phyloP scores from a whole-genome alignment of 495 filamentous ascomycete genomes.

The Xanthoparmelia taractica region DNA sequence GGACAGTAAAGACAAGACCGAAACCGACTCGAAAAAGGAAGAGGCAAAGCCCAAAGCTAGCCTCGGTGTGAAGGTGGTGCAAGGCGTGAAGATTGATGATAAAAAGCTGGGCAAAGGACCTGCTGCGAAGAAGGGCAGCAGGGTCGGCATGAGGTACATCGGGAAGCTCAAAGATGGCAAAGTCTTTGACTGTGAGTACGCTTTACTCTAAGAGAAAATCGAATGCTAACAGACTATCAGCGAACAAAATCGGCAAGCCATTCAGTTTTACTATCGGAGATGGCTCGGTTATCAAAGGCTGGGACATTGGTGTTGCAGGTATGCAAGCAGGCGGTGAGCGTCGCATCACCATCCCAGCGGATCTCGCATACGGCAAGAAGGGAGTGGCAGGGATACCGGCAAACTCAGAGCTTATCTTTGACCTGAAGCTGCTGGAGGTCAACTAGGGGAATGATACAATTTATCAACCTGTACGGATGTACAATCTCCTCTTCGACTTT shows the following conservation, averaged over 20 bases:
- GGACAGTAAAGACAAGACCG: conserved; percentile 29
- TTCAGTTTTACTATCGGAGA: conserved; percentile 90
- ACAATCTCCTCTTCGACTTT: conserved; percentile 21
- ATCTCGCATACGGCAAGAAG: conserved; percentile 74
- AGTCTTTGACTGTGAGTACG: conserved; percentile 75
- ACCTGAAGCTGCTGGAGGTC: conserved; percentile 77
- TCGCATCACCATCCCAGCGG: conserved; percentile 75
- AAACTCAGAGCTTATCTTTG: conserved; percentile 87
- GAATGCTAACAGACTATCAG: conserved; percentile 34
- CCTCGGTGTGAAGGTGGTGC: conserved; percentile 64
- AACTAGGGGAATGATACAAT: conserved; percentile 32
- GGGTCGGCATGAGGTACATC: conserved; percentile 90
- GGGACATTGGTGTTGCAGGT: conserved; percentile 88
- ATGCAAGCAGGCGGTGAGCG: conserved; percentile 93
- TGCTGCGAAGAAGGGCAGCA: conserved; percentile 75
- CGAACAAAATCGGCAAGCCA: conserved; percentile 95
- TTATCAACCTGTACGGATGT: conserved; percentile 17
- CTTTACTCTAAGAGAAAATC: not conserved
- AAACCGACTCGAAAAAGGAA: conserved; percentile 35
- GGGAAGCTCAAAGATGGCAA: conserved; percentile 90
- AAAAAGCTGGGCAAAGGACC: conserved; percentile 81
- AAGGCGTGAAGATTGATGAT: conserved; percentile 89
- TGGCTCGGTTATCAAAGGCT: conserved; percentile 96
- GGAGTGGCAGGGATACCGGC: conserved; percentile 66
- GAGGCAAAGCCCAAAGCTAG: conserved; percentile 48